phyloP scores from a whole-genome alignment of 2,329 filamentous ascomycete genomes.

The Clonostachys sp. region DNA sequence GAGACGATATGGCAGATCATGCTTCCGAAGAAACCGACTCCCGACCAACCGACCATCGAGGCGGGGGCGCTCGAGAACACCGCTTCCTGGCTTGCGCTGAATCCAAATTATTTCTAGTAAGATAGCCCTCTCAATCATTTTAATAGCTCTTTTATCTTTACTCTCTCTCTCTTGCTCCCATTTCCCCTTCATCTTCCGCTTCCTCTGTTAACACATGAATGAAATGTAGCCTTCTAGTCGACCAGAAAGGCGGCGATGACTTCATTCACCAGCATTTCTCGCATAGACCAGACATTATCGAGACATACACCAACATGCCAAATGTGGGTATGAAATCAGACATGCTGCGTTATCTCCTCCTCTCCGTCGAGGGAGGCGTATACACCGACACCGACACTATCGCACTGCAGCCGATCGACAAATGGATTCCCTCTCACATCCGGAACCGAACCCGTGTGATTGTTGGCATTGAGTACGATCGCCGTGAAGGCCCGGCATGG shows the following conservation, averaged over 20 bases:
- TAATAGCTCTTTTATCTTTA: too few relatives aligned
- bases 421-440: conserved; percentile 12
- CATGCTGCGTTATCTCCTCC: conserved; percentile 16
- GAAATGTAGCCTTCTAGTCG: conserved; percentile 8
- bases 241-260: conserved; percentile 11
- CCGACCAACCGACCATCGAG: not conserved
- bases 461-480: conserved; percentile 21
- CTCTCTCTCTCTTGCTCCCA: not conserved
- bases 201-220: not conserved
- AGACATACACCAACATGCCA: conserved; percentile 1
- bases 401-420: conserved; percentile 43
- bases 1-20: conserved; percentile 8
- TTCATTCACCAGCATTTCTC: conserved; percentile 14
- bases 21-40: conserved; percentile 1
- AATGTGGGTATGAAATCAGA: conserved; percentile 19
- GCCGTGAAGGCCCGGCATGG: conserved; percentile 13
- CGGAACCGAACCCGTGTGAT: conserved; percentile 12
- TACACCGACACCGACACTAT: conserved; percentile 38
- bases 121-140: not conserved
- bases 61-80: conserved; percentile 3
- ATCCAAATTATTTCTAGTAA: conserved; percentile 8
- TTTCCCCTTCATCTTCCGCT: not conserved
- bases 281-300: conserved; percentile 8
- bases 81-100: conserved; percentile 7
- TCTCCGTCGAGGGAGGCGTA: conserved; percentile 20